Percentiles rank a stretch among this genome's conserved stretches.
These are phyloP conservation scores for Incumbomyces delicatus DNA, from an alignment of 2,329 filamentous ascomycete genomes.

Conservation along the genomic window DNA sequence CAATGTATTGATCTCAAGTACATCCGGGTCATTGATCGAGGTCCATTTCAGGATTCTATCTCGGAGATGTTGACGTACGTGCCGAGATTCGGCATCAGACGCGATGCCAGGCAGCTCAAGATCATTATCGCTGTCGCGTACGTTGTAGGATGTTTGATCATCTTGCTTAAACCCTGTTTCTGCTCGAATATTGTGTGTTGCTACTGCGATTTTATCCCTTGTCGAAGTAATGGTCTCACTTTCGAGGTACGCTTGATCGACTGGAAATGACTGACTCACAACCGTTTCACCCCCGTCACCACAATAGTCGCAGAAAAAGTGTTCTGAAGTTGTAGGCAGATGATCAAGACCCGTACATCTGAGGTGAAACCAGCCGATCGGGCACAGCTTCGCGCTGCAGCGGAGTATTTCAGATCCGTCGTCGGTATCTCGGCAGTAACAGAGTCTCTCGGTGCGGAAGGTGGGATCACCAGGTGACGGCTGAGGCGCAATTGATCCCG, in stretches of 20 bases:
- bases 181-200: background rate
- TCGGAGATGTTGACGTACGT: no score
- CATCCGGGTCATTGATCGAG: no score
- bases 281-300: background rate
- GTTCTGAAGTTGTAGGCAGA: constrained; percentile 6
- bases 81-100: no score
- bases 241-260: background rate
- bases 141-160: background rate
- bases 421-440: constrained; percentile 10
- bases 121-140: background rate
- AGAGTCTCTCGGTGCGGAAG: background rate
- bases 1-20: background rate
- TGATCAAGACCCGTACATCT: constrained; percentile 11
- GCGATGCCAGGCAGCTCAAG: background rate
- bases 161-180: background rate
- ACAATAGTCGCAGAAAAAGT: constrained; percentile 13
- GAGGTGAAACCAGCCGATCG: constrained; percentile 13
- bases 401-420: constrained; percentile 8
- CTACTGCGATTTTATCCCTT: background rate
- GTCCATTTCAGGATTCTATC: no score
- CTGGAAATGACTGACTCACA: background rate
- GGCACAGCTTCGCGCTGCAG: constrained; percentile 12
- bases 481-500: background rate
- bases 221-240: background rate
- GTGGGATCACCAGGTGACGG: background rate